Base-by-base conservation (phyloP, 2,329 filamentous ascomycete genomes). In the Alternaria novae-zelandiae region DNA sequence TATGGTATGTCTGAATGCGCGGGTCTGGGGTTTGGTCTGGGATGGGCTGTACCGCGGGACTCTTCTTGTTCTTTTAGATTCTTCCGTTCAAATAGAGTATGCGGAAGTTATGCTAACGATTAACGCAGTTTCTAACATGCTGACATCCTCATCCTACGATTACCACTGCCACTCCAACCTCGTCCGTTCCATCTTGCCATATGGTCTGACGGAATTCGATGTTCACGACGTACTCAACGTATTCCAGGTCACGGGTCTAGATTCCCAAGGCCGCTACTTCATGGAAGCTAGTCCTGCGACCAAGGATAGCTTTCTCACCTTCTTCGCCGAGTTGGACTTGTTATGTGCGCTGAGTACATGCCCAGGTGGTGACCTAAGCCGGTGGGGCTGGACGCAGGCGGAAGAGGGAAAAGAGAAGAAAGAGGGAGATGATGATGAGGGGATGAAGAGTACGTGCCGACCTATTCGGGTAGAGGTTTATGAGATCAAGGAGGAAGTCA, bases 121-220 rank as follows among this genome's bases (percentile, higher is more conserved):
- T n/a, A 13, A 11, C n/a, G 10, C 17, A 81, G 90, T 96, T 75
- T 93, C 92, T 77, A 84, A 87, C 41, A 85, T 96, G 66, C 86
- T 96, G 56, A 88, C 86, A 4, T 89, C 88, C n/a, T 85, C 87
- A 54, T 84, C 85, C 30, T 96, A 93, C 76, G 90, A 96, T 77
- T 95, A 87, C 78, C 92, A 96, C 77, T 96, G 93, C 78, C 92
- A 95, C 74, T 93, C 90, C 2, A 96, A 96, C 77, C 85, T 96
- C 11, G 88, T 88, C 1, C 87, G 93, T 5, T 91, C 93, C 0
- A 87, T 96, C 3, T 65, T 89, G 1, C 89, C 90, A 0, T 89
- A 84, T 64, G 91, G 91, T 0, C 78, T 96, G 45, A 85, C 83
- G 6, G 93, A 96, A 79, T 83, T 83, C 28, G 92, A 96, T 74